These are phyloP conservation scores for Trichosanthes truncata DNA, from an alignment of 306 rosid genomes.

Conservation along the genomic window DNA sequence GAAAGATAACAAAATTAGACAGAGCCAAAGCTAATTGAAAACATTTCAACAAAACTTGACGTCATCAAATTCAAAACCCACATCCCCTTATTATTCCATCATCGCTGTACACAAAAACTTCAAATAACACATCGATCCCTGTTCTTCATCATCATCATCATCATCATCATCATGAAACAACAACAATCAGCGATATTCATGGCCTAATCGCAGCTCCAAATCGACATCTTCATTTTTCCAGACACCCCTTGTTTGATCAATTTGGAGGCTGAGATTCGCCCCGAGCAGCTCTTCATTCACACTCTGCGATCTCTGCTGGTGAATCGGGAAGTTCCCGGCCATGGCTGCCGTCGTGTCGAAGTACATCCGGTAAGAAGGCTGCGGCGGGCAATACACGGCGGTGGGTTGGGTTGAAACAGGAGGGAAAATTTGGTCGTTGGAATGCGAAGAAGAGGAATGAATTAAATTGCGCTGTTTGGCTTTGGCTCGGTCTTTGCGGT, in stretches of 20 bases:
- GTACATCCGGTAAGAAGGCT: constrained; percentile 14
- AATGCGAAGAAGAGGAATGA: neutral
- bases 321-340: constrained; percentile 15
- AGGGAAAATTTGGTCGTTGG: constrained; percentile 3
- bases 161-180: neutral
- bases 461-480: constrained; percentile 26
- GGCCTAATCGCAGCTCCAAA: constrained; percentile 88
- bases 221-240: constrained; percentile 49
- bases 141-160: neutral
- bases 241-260: constrained; percentile 29
- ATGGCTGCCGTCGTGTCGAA: constrained; percentile 21
- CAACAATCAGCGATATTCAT: constrained; percentile 25
- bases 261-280: constrained; percentile 57
- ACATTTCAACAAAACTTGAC: neutral
- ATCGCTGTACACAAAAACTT: constrained; percentile 5
- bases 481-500: constrained; percentile 70
- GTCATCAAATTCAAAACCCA: neutral
- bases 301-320: constrained; percentile 22
- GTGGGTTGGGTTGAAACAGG: neutral
- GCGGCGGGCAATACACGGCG: neutral
- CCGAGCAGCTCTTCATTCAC: constrained; percentile 38
- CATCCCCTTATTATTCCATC: neutral
- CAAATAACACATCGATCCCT: neutral
- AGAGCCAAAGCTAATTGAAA: neutral
- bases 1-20: constrained; percentile 1